Conservation (phyloP, 805 yeast genomes). For the Candida qinlingensis region DNA sequence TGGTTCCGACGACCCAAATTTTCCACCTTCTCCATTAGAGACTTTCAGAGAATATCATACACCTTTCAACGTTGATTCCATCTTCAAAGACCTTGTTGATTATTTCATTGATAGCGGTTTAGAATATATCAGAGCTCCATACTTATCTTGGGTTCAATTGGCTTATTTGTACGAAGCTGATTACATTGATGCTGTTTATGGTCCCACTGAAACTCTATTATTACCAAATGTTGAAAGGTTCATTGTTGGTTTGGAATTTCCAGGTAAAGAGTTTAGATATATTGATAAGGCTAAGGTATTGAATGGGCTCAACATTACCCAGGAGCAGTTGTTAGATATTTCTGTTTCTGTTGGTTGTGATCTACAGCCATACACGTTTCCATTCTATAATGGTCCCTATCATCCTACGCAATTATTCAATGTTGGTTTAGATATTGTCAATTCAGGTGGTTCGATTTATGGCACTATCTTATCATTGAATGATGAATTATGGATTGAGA, state of each 20-base stretch:
- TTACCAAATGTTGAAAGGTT: slow-evolving; percentile 59
- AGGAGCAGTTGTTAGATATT: slow-evolving; percentile 68
- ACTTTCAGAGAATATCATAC: slow-evolving; percentile 48
- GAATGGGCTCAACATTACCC: slow-evolving; percentile 52
- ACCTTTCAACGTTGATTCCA: slow-evolving; percentile 44
- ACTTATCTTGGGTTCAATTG: slow-evolving; percentile 73
- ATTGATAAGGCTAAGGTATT: slow-evolving; percentile 56
- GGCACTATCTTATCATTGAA: slow-evolving; percentile 43
- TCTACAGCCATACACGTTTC: slow-evolving; percentile 61
- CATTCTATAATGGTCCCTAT: slow-evolving; percentile 32
- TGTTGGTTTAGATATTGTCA: slow-evolving; percentile 33
- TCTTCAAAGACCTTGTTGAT: slow-evolving; percentile 49
- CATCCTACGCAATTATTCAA: slow-evolving; percentile 23
- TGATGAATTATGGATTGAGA: slow-evolving; percentile 39
- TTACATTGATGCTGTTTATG: slow-evolving; percentile 70
- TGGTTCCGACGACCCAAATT: neutral
- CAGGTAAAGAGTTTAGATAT: slow-evolving; percentile 58
- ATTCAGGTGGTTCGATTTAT: slow-evolving; percentile 40
- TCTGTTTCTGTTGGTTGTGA: slow-evolving; percentile 76
- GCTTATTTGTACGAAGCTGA: slow-evolving; percentile 56
- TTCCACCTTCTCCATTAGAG: slow-evolving; percentile 33
- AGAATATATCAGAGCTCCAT: slow-evolving; percentile 78
- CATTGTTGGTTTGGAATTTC: slow-evolving; percentile 66
- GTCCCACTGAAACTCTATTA: slow-evolving; percentile 76
- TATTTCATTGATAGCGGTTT: slow-evolving; percentile 51